Evolutionary conservation across 352 stramenopile species (phyloP).

Genomic region (Salisapilia sapeloensis): DNA sequence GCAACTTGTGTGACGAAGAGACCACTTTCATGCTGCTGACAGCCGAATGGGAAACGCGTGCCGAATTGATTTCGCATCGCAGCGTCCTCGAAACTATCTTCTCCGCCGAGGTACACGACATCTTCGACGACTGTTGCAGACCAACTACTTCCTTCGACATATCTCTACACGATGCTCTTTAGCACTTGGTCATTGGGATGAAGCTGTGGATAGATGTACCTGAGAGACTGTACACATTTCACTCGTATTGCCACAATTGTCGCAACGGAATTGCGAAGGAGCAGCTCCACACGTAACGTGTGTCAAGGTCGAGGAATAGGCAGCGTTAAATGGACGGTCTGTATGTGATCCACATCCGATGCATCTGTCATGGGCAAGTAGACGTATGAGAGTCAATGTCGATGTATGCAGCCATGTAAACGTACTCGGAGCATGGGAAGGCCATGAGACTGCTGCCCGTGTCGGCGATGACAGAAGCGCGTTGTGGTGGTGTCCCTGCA

Average conservation of each 20-base stretch:
- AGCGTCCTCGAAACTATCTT: constrained; percentile 21
- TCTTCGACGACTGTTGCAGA: constrained; percentile 65
- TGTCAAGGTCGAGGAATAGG: constrained; percentile 47
- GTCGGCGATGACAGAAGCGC: constrained; percentile 69
- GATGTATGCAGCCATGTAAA: constrained; percentile 3
- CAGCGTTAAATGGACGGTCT: constrained; percentile 35
- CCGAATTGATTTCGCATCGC: constrained; percentile 38
- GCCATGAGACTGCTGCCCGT: constrained; percentile 65
- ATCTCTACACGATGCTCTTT: constrained; percentile 17
- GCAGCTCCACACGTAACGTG: constrained; percentile 41
- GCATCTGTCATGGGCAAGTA: constrained; percentile 24
- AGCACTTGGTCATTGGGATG: background rate
- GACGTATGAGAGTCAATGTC: no score
- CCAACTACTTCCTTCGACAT: constrained; percentile 79
- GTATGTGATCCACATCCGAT: constrained; percentile 57
- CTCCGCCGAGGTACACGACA: constrained; percentile 56
- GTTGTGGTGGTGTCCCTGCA: constrained; percentile 54
- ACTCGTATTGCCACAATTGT: constrained; percentile 15
- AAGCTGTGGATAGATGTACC: no score
- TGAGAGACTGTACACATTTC: constrained; percentile 48
- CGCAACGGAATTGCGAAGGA: constrained; percentile 34
- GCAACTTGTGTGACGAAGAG: constrained; percentile 73
- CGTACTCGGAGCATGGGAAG: constrained; percentile 60
- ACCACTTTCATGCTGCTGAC: constrained; percentile 54
- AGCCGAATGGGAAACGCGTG: constrained; percentile 71